Base-by-base conservation (phyloP, 2,329 filamentous ascomycete species). In the Bipolaris sorokiniana region DNA sequence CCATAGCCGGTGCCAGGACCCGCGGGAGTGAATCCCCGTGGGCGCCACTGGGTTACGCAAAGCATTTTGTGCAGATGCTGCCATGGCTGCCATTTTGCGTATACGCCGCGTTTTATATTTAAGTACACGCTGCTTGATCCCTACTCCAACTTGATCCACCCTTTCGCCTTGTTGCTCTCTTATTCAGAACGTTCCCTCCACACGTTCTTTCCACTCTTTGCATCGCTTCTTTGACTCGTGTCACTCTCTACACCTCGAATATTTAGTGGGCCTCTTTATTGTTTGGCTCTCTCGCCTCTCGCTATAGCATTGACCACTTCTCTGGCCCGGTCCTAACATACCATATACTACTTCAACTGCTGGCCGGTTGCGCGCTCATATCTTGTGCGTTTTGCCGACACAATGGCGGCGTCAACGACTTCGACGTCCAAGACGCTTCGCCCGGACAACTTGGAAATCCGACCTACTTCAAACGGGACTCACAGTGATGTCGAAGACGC, bases 371-470 rank as follows among this genome's bases (percentile, higher is more conserved):
- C 51, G 54, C 26, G 51, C 57, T 51, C 38, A 31, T 37, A 58
- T 47, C 41, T 28, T 28, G 58, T 16, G 31, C 33, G n/a, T 49
- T 42, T 15, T 38, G 45, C 34, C 28, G 20, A 33, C 59, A 64
- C 49, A 34, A 70, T 74, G 70, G 65, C 72, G 26, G 64, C 70
- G 23, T 66, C 68, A 18, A 59, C 65, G 18, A 65, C 68, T n/a
- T 67, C 68, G 33, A 66, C 64, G 48, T 67, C 59, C 58, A 73
- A 71, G 50, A 70, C 70, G 31, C 67, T 74, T 47, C 67, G 54
- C 48, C 72, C 73, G 7, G 56, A 53, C 23, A 66, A 71, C n/a
- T 67, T 74, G 20, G 72, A 75, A 37, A 63, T 75, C 15, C 70
- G 66, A 15, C 70, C 67, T 15, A 47, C 56, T 9, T 64, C 65